Percentiles rank a stretch among this genome's conserved stretches.
Conservation (phyloP, 2,329 filamentous ascomycete genomes). For the Hirsutella minnesotensis region DNA sequence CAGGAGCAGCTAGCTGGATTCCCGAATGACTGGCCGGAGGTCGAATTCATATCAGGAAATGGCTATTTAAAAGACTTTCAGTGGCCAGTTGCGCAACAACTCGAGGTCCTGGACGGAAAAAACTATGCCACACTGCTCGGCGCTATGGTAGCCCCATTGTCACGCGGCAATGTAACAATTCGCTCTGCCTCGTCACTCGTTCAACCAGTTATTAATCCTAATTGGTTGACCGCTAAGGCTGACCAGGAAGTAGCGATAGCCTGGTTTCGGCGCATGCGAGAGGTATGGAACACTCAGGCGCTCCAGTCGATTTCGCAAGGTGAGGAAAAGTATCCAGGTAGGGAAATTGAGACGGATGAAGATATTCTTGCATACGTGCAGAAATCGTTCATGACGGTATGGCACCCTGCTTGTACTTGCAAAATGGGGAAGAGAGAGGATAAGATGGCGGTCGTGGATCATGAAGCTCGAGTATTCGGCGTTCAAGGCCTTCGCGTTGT, state of each 20-base stretch:
- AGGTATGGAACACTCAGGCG: constrained; percentile 9
- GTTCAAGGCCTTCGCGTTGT: background rate
- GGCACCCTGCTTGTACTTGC: constrained; percentile 37
- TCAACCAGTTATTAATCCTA: constrained; percentile 29
- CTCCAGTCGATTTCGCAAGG: background rate
- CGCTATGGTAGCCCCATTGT: constrained; percentile 16
- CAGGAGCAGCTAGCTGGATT: background rate
- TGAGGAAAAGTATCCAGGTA: background rate
- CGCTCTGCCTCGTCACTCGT: constrained; percentile 16
- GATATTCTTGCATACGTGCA: constrained; percentile 10
- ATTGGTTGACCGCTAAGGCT: constrained; percentile 30
- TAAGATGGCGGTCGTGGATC: background rate
- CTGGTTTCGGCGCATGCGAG: constrained; percentile 27
- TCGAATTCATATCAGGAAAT: background rate
- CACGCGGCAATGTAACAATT: constrained; percentile 30
- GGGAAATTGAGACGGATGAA: constrained; percentile 5
- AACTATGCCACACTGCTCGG: constrained; percentile 10
- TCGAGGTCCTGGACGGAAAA: background rate
- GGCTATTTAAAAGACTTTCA: background rate
- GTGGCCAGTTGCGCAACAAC: background rate
- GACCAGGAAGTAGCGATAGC: too few species aligned
- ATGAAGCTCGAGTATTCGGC: background rate
- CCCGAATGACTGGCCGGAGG: background rate
- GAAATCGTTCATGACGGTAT: constrained; percentile 36
- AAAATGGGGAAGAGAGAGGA: constrained; percentile 40